A percentile compares a stretch with the other conserved stretches of the same genome.
These are phyloP conservation scores for Tephrocybe sp. DNA, from an alignment of 768 basidiomycete genomes.

Conservation along the genomic window DNA sequence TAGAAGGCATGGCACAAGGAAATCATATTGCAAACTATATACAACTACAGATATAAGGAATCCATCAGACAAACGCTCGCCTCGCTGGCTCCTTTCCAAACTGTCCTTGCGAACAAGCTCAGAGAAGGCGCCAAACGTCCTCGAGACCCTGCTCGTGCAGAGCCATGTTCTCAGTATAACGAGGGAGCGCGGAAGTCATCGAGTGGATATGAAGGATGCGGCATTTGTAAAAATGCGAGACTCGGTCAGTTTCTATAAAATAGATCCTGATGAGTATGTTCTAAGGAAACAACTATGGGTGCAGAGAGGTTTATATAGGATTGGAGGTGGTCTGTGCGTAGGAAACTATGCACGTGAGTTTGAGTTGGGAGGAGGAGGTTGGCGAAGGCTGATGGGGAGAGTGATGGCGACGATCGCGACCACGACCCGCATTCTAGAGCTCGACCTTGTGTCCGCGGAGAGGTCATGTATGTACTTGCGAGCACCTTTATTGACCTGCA, in stretches of 20 bases:
- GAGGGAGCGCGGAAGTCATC: slow-evolving; percentile 26
- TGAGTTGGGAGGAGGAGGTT: background rate
- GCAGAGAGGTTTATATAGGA: slow-evolving; percentile 14
- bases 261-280: slow-evolving; percentile 31
- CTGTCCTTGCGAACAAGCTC: slow-evolving; percentile 12
- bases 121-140: slow-evolving; percentile 22
- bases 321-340: slow-evolving; percentile 19
- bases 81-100: slow-evolving; percentile 16
- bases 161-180: slow-evolving; percentile 27
- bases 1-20: background rate
- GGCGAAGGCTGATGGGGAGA: background rate
- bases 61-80: slow-evolving; percentile 25
- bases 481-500: background rate
- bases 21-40: background rate
- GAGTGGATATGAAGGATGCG: slow-evolving; percentile 28
- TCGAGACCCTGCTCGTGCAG: slow-evolving; percentile 18
- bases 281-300: slow-evolving; percentile 17
- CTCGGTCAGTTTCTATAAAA: slow-evolving; percentile 30
- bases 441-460: background rate
- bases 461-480: background rate
- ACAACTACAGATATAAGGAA: background rate
- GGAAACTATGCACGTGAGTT: slow-evolving; percentile 9
- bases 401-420: background rate
- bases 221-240: slow-evolving; percentile 31
- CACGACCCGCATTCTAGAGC: background rate